A percentile compares a stretch with the other conserved stretches of the same genome.
Evolutionary conservation across 192 early-diverging fungal species (phyloP).

Genomic region (Coemansia sp.): DNA sequence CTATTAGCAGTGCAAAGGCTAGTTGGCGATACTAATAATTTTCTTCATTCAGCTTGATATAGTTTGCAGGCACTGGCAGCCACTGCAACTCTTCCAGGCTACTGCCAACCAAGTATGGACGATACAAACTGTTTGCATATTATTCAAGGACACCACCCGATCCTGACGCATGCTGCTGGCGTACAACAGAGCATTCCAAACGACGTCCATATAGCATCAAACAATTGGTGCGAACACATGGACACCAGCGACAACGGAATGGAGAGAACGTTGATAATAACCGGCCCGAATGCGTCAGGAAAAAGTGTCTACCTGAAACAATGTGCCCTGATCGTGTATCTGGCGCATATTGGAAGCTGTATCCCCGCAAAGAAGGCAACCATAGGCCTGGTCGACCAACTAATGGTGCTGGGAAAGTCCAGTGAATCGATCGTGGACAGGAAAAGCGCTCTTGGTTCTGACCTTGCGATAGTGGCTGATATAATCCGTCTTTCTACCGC

Average conservation of each 20-base stretch:
- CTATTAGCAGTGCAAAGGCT: no score
- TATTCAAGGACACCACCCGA: constrained; percentile 27
- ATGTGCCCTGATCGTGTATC: constrained; percentile 74
- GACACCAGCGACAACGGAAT: not conserved
- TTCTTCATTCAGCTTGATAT: not conserved
- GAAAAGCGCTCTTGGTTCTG: constrained; percentile 33
- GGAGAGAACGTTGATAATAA: constrained; percentile 64
- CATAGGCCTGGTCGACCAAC: constrained; percentile 77
- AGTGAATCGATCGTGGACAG: constrained; percentile 30
- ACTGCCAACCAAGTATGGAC: constrained; percentile 23
- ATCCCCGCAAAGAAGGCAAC: constrained; percentile 72
- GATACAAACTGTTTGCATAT: constrained; percentile 28
- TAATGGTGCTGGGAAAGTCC: constrained; percentile 62
- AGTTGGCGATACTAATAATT: no score
- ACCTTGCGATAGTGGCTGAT: constrained; percentile 17
- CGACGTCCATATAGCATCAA: constrained; percentile 56
- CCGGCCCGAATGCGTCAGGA: constrained; percentile 85
- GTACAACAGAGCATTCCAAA: constrained; percentile 71
- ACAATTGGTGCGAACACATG: constrained; percentile 17
- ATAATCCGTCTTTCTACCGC: constrained; percentile 12
- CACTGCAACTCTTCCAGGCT: constrained; percentile 19
- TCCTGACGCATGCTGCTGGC: constrained; percentile 62
- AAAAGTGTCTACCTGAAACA: constrained; percentile 77
- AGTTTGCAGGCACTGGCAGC: constrained; percentile 38
- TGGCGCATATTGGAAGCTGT: constrained; percentile 92